These are phyloP conservation scores for Trypanosoma scelopori DNA, from an alignment of 208 protist genomes.

Conservation along the genomic window DNA sequence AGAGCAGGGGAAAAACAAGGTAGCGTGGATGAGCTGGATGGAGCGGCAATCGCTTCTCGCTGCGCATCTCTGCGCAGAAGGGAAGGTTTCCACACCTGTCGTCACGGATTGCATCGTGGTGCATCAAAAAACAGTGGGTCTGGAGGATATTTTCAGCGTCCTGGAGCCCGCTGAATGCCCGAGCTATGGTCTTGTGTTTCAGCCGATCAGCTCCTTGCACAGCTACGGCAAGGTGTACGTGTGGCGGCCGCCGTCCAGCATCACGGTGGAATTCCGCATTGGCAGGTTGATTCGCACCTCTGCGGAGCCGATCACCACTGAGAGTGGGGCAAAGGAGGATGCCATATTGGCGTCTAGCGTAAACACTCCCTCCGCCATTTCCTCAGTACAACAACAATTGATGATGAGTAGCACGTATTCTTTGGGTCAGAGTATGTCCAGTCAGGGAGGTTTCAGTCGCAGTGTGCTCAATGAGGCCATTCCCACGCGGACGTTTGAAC, in stretches of 20 bases:
- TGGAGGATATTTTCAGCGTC: constrained; percentile 48
- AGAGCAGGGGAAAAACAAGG: constrained; percentile 42
- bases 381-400: constrained; percentile 16
- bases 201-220: constrained; percentile 45
- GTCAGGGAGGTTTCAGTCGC: background rate
- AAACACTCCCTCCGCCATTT: background rate
- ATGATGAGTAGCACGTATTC: constrained; percentile 7
- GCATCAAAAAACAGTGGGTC: constrained; percentile 54
- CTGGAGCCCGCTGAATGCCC: constrained; percentile 70
- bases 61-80: constrained; percentile 49
- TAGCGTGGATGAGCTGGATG: constrained; percentile 57
- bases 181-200: constrained; percentile 77
- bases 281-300: constrained; percentile 34
- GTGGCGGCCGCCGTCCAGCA: constrained; percentile 67
- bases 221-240: constrained; percentile 59
- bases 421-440: constrained; percentile 4
- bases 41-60: constrained; percentile 62
- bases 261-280: constrained; percentile 80
- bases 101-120: constrained; percentile 64
- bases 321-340: constrained; percentile 17
- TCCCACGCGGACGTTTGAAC: constrained; percentile 50
- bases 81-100: constrained; percentile 35
- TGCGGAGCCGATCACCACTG: background rate
- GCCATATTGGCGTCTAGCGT: constrained; percentile 1
- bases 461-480: constrained; percentile 11